Conservation (phyloP, 352 stramenopile species). For the Globisporangium paroecandrum region DNA sequence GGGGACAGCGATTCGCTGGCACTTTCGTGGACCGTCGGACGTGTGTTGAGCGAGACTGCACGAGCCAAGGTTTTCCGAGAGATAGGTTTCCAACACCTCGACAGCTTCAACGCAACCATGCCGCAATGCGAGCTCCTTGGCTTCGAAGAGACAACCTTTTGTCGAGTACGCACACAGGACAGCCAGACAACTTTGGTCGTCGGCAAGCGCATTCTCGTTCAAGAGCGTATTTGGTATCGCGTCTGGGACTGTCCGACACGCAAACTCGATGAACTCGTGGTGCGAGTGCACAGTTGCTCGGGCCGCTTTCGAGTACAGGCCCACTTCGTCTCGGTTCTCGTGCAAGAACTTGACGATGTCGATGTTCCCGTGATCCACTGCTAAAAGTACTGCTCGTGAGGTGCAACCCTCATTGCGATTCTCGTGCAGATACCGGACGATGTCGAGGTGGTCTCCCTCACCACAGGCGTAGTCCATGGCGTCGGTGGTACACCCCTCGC, state of each 20-base stretch:
- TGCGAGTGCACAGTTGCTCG: background rate
- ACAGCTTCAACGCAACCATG: background rate
- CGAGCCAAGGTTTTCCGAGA: background rate
- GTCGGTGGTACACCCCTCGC: background rate
- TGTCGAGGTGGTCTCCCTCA: background rate
- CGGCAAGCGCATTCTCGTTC: background rate
- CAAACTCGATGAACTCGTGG: background rate
- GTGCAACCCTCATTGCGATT: background rate
- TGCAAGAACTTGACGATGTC: background rate
- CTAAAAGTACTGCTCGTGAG: background rate
- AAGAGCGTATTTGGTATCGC: background rate
- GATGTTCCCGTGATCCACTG: background rate
- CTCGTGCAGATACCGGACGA: background rate
- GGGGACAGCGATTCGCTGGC: background rate
- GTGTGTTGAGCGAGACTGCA: conserved; percentile 1
- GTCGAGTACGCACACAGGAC: background rate
- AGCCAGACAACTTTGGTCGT: background rate
- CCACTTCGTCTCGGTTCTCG: background rate
- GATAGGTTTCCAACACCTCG: background rate
- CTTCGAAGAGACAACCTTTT: background rate
- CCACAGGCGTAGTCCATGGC: background rate
- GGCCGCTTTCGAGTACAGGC: background rate
- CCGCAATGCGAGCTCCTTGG: background rate
- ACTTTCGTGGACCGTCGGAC: background rate
- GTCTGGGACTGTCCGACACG: background rate